These are phyloP conservation scores for Xylariaceae sp. DNA, from an alignment of 2,329 filamentous ascomycete genomes.

Conservation along the genomic window DNA sequence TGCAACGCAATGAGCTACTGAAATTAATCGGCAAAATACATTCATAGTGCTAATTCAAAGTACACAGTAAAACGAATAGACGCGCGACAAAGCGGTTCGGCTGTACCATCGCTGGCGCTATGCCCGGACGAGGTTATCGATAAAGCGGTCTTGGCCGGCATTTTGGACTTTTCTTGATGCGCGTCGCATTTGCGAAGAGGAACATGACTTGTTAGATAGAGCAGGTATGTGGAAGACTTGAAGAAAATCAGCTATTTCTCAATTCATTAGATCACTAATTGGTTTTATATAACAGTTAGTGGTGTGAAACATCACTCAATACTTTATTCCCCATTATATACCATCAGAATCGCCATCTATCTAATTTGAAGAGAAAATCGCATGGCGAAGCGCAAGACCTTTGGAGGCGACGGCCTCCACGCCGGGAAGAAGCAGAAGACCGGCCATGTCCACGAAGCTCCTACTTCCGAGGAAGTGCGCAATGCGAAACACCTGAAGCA, in stretches of 20 bases:
- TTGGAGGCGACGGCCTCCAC: slow-evolving; percentile 34
- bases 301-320: background rate
- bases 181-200: background rate
- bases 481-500: slow-evolving; percentile 62
- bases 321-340: slow-evolving; percentile 11
- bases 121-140: slow-evolving; percentile 5
- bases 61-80: background rate
- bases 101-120: slow-evolving; percentile 7
- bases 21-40: too few species aligned
- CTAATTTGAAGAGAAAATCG: slow-evolving; percentile 10
- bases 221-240: background rate
- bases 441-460: slow-evolving; percentile 45
- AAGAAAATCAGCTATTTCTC: background rate
- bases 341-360: slow-evolving; percentile 3
- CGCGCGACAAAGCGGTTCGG: background rate
- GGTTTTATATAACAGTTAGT: background rate
- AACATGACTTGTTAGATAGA: background rate
- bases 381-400: slow-evolving; percentile 31
- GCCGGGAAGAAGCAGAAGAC: slow-evolving; percentile 52
- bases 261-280: background rate
- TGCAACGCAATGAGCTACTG: too few species aligned
- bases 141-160: slow-evolving; percentile 23
- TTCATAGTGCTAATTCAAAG: background rate
- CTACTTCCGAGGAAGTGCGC: slow-evolving; percentile 56
- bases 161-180: slow-evolving; percentile 18